phyloP scores from a whole-genome alignment of 2,329 filamentous ascomycete species.

The Fonsecaea pugnacius region DNA sequence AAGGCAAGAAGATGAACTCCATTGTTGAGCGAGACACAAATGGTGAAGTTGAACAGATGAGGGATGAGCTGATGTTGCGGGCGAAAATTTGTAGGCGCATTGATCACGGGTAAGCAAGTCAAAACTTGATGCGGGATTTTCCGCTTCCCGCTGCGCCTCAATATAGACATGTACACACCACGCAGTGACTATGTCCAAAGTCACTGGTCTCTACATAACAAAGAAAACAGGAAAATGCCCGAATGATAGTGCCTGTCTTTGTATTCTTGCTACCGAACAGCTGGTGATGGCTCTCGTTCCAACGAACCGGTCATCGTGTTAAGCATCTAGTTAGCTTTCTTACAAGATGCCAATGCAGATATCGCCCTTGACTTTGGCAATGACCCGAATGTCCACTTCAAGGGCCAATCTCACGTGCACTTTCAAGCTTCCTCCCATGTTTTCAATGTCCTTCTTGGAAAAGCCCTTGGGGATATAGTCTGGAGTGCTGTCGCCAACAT shows the following conservation, averaged over 20 bases:
- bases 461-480: conserved; percentile 19
- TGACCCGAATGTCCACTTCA: conserved; percentile 31
- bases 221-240: background rate
- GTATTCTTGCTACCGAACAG: background rate
- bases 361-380: conserved; percentile 31
- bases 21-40: background rate
- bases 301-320: background rate
- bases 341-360: conserved; percentile 32
- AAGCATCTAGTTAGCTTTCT: background rate
- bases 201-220: background rate
- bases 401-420: conserved; percentile 31
- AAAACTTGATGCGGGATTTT: background rate
- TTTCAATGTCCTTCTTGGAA: conserved; percentile 25
- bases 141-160: background rate
- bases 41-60: background rate
- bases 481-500: background rate
- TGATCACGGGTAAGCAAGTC: background rate
- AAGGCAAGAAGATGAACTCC: conserved; percentile 11
- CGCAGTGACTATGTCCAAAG: too few species aligned
- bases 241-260: background rate
- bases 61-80: background rate
- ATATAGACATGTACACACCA: background rate
- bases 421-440: conserved; percentile 31
- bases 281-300: background rate
- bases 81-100: background rate